Percentiles rank a stretch among this genome's conserved stretches.
These are phyloP conservation scores for Podospora australis DNA, from an alignment of 495 filamentous ascomycete genomes.

Conservation along the genomic window DNA sequence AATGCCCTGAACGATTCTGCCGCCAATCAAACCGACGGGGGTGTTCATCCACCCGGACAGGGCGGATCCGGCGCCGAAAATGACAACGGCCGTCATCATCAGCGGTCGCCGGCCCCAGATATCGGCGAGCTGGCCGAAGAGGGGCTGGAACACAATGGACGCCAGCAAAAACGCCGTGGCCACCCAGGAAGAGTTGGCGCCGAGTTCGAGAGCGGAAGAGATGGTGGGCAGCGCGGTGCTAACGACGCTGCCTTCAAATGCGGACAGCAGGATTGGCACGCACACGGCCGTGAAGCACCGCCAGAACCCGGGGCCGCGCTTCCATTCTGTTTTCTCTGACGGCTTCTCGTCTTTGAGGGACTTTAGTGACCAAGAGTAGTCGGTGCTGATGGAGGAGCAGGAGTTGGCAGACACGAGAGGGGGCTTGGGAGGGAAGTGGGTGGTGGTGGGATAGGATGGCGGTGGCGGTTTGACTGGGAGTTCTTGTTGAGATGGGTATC, in stretches of 20 bases:
- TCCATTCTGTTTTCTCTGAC: slow-evolving; percentile 9
- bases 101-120: slow-evolving; percentile 45
- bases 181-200: slow-evolving; percentile 25
- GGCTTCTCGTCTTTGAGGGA: not conserved
- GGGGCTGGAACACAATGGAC: slow-evolving; percentile 28
- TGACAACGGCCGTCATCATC: slow-evolving; percentile 34
- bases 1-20: slow-evolving; percentile 70
- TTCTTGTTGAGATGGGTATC: no score
- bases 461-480: not conserved
- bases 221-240: slow-evolving; percentile 44
- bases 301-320: slow-evolving; percentile 31
- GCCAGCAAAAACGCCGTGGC: slow-evolving; percentile 24
- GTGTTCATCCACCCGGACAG: slow-evolving; percentile 31
- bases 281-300: slow-evolving; percentile 34
- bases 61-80: slow-evolving; percentile 40
- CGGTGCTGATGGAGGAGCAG: not conserved
- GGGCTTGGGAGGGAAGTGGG: not conserved
- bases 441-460: not conserved
- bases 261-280: slow-evolving; percentile 33
- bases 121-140: slow-evolving; percentile 40
- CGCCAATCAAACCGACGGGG: slow-evolving; percentile 59
- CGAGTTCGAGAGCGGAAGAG: slow-evolving; percentile 23
- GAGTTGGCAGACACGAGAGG: not conserved
- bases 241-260: slow-evolving; percentile 47
- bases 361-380: not conserved